Evolutionary conservation across 192 early-diverging fungal genomes (phyloP).

Genomic region (Rhizoclosmatium globosum): DNA sequence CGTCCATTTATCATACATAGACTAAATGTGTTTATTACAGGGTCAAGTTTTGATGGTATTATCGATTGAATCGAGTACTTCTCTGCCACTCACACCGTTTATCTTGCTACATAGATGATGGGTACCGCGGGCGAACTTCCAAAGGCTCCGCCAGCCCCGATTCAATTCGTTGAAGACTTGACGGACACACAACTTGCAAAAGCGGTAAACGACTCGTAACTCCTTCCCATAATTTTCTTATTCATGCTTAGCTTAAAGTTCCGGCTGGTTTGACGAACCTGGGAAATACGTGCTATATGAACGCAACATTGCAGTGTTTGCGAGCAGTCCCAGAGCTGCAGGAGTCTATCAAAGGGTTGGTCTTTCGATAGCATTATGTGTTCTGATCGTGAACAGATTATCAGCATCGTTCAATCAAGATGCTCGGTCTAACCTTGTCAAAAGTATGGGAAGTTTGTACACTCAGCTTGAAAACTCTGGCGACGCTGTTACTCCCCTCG

Average conservation of each 20-base stretch:
- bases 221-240: neutral
- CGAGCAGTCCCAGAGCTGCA: constrained; percentile 87
- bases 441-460: constrained; percentile 78
- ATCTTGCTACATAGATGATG: constrained; percentile 78
- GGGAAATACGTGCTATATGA: constrained; percentile 86
- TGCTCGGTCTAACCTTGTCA: constrained; percentile 68
- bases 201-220: constrained; percentile 64
- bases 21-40: neutral
- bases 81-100: neutral
- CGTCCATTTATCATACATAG: neutral
- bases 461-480: constrained; percentile 72
- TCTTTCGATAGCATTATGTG: constrained; percentile 17
- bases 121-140: constrained; percentile 94
- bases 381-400: constrained; percentile 49
- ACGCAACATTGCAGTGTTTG: constrained; percentile 93
- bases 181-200: constrained; percentile 84
- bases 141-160: constrained; percentile 74
- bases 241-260: constrained; percentile 74
- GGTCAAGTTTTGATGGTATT: constrained; percentile 16
- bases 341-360: constrained; percentile 61
- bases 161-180: constrained; percentile 93
- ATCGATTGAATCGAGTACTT: neutral
- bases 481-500: constrained; percentile 75
- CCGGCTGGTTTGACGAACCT: constrained; percentile 91
- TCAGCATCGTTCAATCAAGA: constrained; percentile 59